Conservation (phyloP, 371 early-diverging fungal species). For the Conidiobolus incongruus region DNA sequence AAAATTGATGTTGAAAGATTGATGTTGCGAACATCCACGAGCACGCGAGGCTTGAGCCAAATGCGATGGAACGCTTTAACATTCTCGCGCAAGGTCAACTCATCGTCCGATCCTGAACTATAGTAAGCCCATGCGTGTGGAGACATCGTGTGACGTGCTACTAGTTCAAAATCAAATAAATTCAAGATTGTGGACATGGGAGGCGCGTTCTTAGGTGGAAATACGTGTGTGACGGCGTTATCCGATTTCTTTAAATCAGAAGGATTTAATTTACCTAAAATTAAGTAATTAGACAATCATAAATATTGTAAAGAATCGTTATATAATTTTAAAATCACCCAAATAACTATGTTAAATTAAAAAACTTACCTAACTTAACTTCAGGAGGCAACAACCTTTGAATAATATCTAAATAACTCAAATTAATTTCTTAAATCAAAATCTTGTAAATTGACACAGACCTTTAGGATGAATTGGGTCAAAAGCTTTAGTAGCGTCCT, state of each 20-base stretch:
- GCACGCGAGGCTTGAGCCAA: conserved; percentile 50
- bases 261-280: too few relatives aligned
- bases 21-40: conserved; percentile 45
- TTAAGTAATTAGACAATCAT: too few relatives aligned
- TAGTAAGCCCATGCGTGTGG: conserved; percentile 74
- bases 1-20: conserved; percentile 33
- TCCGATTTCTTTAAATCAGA: too few relatives aligned
- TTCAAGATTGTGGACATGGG: conserved; percentile 33
- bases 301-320: too few relatives aligned
- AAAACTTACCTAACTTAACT: conserved; percentile 21
- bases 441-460: too few relatives aligned
- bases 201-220: conserved; percentile 30
- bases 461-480: conserved; percentile 30
- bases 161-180: conserved; percentile 48
- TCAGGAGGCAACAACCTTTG: conserved; percentile 23
- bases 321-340: too few relatives aligned
- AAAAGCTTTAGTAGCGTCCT: conserved; percentile 67
- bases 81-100: conserved; percentile 62
- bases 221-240: too few relatives aligned
- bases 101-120: conserved; percentile 59
- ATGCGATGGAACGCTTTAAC: conserved; percentile 43
- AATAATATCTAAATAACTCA: conserved; percentile 19
- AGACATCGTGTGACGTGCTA: conserved; percentile 26
- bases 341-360: too few relatives aligned
- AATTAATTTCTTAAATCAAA: too few relatives aligned